Evolutionary conservation across 352 stramenopile genomes (phyloP).

Genomic region (Phytophthora meadii): DNA sequence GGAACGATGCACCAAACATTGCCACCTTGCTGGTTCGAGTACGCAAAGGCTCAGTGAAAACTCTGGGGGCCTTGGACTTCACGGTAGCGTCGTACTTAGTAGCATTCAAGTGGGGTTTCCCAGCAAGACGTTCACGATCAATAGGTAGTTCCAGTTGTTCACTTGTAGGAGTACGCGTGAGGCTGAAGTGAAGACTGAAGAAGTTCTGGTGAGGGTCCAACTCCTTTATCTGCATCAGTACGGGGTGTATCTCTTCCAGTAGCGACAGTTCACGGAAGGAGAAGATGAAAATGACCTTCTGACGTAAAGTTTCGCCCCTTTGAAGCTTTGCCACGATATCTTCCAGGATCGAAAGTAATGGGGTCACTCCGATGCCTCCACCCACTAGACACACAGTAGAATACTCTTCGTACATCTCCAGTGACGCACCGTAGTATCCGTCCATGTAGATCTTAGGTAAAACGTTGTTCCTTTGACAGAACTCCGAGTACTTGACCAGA

Average conservation of each 20-base stretch:
- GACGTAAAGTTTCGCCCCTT: constrained; percentile 4
- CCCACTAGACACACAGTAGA: constrained; percentile 50
- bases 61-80: constrained; percentile 15
- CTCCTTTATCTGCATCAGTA: constrained; percentile 38
- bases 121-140: constrained; percentile 28
- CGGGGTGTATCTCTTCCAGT: constrained; percentile 49
- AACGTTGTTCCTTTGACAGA: constrained; percentile 31
- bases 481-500: constrained; percentile 43
- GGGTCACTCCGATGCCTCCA: constrained; percentile 57
- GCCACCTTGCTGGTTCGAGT: constrained; percentile 24
- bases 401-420: constrained; percentile 53
- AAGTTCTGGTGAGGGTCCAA: constrained; percentile 25
- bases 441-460: constrained; percentile 58
- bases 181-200: constrained; percentile 42
- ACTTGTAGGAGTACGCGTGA: constrained; percentile 35
- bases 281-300: constrained; percentile 55
- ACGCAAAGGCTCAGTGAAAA: constrained; percentile 42
- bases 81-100: constrained; percentile 8
- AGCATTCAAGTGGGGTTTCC: constrained; percentile 6
- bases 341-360: constrained; percentile 57
- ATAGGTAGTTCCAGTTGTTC: constrained; percentile 26
- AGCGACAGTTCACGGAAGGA: constrained; percentile 49
- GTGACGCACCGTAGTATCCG: constrained; percentile 57
- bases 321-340: constrained; percentile 40
- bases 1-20: constrained; percentile 28